Evolutionary conservation across 768 basidiomycete species (phyloP), one percentile per base, ranked within the genome.

Genomic region (Suillus subluteus): DNA sequence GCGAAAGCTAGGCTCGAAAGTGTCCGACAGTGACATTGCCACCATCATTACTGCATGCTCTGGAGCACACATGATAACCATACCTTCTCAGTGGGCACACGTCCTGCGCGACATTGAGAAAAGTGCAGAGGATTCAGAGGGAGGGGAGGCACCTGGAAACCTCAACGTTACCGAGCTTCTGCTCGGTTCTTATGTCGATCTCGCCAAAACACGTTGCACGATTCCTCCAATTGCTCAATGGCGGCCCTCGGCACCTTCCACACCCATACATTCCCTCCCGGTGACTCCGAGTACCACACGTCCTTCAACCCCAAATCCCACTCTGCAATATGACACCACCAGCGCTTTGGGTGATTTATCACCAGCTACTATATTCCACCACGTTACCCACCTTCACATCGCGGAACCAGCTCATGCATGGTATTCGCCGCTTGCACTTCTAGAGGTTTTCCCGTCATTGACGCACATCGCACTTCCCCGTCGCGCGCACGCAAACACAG

Each of bases 401-500:
- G 70, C 66, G 48, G 71, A 72, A 61, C 73, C 73, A 9, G 62
- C 66, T 18, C 2, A 21, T 18, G 62, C 46, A 35, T 72, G 69
- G 67, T 66, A 68, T 64, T 70, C 71, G 6, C 72, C 71, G 30
- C 63, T 65, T 37, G 16, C 65, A 23, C 58, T 62, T 62, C 26
- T 62, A n/a, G 32, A 41, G 1, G 43, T 72, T n/a, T 73, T 79
- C 5, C 78, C 78, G 1, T 67, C 77, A 35, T 75, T 84, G 6
- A 75, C 82, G 2, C 79, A 83, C 68, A 71, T 83, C 21, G 76
- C 81, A 61, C 72, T 84, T 11, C 70, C 81, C 3, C 81, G 83
- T 40, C 77, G 78, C 1, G 74, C 78, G 26, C 73, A 81, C 58
- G 80, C 81, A 6, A 84, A 83, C 67, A 72, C 73, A 64, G 80